These are phyloP conservation scores for Metschnikowia matae DNA, from an alignment of 805 yeast species.

Conservation along the genomic window DNA sequence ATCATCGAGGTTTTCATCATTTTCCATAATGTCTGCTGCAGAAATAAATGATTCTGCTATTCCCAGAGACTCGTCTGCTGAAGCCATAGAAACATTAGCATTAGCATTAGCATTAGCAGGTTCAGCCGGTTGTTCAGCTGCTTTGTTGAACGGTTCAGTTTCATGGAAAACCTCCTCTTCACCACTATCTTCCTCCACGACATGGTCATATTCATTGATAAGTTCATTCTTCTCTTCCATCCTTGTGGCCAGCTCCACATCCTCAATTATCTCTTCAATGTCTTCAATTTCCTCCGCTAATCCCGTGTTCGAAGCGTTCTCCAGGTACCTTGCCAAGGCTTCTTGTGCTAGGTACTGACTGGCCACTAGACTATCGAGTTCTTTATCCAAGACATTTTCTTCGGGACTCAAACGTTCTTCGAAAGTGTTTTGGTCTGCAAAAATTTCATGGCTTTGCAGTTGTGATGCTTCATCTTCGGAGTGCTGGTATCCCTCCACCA, in stretches of 20 bases:
- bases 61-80: neutral
- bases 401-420: neutral
- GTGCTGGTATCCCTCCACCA: neutral
- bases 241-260: neutral
- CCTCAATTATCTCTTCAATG: neutral
- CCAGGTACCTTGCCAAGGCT: constrained; percentile 1
- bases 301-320: neutral
- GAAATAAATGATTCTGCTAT: neutral
- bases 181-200: neutral
- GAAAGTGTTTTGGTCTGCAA: neutral
- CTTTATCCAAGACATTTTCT: neutral
- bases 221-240: neutral
- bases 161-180: neutral
- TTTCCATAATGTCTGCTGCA: neutral
- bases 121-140: neutral
- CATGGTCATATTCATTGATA: neutral
- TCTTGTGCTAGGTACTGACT: neutral
- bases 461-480: neutral
- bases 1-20: neutral
- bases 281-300: neutral
- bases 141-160: neutral
- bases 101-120: neutral
- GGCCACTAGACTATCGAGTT: neutral
- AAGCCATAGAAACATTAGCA: neutral
- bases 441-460: neutral